phyloP scores from a whole-genome alignment of 495 filamentous ascomycete genomes.

The Aspergillus leporis region DNA sequence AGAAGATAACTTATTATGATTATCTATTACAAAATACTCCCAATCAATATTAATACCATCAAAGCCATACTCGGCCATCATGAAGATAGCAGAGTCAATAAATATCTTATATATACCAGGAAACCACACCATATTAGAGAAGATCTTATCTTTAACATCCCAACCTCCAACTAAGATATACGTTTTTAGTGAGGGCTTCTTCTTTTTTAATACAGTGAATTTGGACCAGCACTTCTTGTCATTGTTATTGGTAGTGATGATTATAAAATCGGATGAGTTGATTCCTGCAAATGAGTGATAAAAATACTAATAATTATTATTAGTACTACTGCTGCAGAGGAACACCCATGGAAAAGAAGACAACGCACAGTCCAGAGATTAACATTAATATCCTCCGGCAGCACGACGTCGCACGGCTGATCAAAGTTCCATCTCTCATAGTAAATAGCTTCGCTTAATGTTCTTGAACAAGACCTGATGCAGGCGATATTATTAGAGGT shows the following conservation, averaged over 20 bases:
- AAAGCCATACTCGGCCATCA: constrained; percentile 51
- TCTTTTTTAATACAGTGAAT: constrained; percentile 1
- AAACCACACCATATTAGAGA: constrained; percentile 33
- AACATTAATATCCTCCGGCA: constrained; percentile 4
- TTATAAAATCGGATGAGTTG: background rate
- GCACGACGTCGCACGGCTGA: background rate
- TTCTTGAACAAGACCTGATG: background rate
- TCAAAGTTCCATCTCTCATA: constrained; percentile 5
- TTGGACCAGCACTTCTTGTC: background rate
- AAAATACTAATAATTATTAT: too few relatives aligned
- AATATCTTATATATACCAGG: constrained; percentile 39
- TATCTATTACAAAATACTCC: constrained; percentile 50
- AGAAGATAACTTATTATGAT: too few relatives aligned
- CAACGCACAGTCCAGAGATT: background rate
- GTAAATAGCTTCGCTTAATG: constrained; percentile 1
- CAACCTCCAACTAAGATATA: constrained; percentile 49
- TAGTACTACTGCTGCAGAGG: too few relatives aligned
- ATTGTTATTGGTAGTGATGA: background rate
- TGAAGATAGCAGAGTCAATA: constrained; percentile 37
- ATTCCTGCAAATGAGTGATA: too few relatives aligned
- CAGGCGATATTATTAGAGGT: background rate
- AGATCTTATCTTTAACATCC: constrained; percentile 31
- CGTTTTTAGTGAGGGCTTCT: constrained; percentile 26
- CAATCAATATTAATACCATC: constrained; percentile 61
- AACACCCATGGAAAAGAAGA: too few relatives aligned